These are phyloP conservation scores for Corynascus novoguineensis DNA, from an alignment of 495 filamentous ascomycete species.

Conservation along the genomic window DNA sequence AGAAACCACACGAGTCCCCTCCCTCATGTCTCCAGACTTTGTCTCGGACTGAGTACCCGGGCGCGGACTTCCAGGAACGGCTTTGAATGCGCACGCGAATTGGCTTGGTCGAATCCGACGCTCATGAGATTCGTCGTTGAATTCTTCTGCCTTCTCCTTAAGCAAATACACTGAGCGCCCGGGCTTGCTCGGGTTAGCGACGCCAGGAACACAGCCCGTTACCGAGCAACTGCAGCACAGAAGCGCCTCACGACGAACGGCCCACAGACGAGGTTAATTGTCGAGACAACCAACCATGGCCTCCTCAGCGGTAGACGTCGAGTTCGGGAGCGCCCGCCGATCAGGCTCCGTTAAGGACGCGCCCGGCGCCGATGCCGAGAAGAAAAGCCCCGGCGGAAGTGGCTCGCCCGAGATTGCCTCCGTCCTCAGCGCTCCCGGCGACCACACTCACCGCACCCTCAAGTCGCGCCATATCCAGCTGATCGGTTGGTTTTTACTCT, in stretches of 20 bases:
- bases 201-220: neutral
- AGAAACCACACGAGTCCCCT: neutral
- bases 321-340: neutral
- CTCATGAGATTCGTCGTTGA: conserved; percentile 38
- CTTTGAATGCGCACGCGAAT: neutral
- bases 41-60: neutral
- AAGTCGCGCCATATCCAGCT: conserved; percentile 49
- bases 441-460: conserved; percentile 40
- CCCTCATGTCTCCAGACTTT: neutral
- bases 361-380: conserved; percentile 4
- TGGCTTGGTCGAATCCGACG: neutral
- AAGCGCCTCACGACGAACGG: neutral
- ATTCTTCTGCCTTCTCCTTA: conserved; percentile 43
- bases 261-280: no score
- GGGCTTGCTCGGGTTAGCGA: neutral
- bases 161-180: conserved; percentile 30
- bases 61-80: no score
- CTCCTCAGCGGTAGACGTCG: conserved; percentile 8
- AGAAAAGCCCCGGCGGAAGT: neutral
- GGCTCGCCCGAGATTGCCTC: conserved; percentile 2
- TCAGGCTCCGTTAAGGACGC: neutral
- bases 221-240: neutral
- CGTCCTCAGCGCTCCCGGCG: conserved; percentile 9
- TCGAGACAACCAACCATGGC: conserved; percentile 1
- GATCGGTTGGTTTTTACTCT: conserved; percentile 37